A percentile compares a stretch with the other conserved stretches of the same genome.
Evolutionary conservation across 129 eudicot species (phyloP).

Genomic region (Flaveria brownii): DNA sequence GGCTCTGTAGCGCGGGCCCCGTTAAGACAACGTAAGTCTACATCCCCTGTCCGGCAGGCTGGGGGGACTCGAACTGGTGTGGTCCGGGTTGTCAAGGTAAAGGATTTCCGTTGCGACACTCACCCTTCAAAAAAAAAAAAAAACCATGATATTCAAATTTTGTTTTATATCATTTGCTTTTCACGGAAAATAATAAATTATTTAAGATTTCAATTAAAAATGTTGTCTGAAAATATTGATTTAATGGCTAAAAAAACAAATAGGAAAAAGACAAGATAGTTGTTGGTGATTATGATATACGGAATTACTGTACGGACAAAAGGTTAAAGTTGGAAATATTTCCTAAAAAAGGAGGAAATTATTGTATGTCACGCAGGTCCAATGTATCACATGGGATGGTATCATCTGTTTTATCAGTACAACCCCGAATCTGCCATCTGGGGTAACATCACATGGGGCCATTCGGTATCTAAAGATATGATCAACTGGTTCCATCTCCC

Average conservation of each 20-base stretch:
- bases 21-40: no score
- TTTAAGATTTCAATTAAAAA: no score
- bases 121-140: no score
- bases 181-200: no score
- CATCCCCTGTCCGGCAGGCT: no score
- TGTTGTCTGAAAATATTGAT: no score
- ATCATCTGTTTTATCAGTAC: slow-evolving; percentile 90
- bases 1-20: no score
- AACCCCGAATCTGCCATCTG: slow-evolving; percentile 91
- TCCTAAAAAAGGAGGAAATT: slow-evolving; percentile 9
- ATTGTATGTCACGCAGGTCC: slow-evolving; percentile 57
- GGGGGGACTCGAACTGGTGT: no score
- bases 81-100: no score
- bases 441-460: slow-evolving; percentile 99
- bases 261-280: slow-evolving; percentile 3
- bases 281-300: slow-evolving; percentile 30
- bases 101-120: no score
- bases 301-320: slow-evolving; percentile 28
- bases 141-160: no score
- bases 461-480: slow-evolving; percentile 77
- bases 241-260: not conserved
- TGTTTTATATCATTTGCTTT: no score
- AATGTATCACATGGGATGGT: slow-evolving; percentile 87
- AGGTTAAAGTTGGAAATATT: slow-evolving; percentile 1
- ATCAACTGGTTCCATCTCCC: slow-evolving; percentile 81